phyloP scores from a whole-genome alignment of 352 stramenopile genomes.

The Phytophthora pini region DNA sequence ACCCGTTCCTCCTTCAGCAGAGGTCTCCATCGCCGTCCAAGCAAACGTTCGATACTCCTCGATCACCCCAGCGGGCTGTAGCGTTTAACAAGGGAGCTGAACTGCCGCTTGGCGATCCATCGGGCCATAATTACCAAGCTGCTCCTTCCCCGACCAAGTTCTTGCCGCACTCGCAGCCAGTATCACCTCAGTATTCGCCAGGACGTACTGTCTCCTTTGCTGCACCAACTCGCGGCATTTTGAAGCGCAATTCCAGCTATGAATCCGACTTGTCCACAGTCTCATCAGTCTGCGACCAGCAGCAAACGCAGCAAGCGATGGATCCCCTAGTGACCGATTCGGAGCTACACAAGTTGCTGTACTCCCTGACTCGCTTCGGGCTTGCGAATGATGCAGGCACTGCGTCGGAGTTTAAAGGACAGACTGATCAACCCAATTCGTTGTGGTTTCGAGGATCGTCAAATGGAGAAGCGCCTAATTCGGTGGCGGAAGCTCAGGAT shows the following conservation, averaged over 20 bases:
- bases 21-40: constrained; percentile 24
- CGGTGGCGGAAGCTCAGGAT: constrained; percentile 1
- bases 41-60: constrained; percentile 7
- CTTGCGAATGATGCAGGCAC: constrained; percentile 37
- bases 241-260: constrained; percentile 53
- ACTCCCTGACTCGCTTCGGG: constrained; percentile 62
- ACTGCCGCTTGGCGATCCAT: constrained; percentile 49
- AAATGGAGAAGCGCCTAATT: constrained; percentile 4
- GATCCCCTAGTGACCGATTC: constrained; percentile 33
- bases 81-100: constrained; percentile 31
- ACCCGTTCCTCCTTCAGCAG: constrained; percentile 62
- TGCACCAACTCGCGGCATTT: constrained; percentile 37
- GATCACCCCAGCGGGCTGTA: constrained; percentile 4
- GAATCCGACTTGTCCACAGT: constrained; percentile 54
- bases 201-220: constrained; percentile 45
- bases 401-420: neutral
- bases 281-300: constrained; percentile 32
- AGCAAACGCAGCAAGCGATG: constrained; percentile 24
- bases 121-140: constrained; percentile 9
- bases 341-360: constrained; percentile 73
- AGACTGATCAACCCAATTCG: constrained; percentile 9
- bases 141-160: constrained; percentile 3
- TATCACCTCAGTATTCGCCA: constrained; percentile 25
- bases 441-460: constrained; percentile 20
- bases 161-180: constrained; percentile 6